Conservation (phyloP, 495 filamentous ascomycete genomes). For the Aspergillus mulundensis region DNA sequence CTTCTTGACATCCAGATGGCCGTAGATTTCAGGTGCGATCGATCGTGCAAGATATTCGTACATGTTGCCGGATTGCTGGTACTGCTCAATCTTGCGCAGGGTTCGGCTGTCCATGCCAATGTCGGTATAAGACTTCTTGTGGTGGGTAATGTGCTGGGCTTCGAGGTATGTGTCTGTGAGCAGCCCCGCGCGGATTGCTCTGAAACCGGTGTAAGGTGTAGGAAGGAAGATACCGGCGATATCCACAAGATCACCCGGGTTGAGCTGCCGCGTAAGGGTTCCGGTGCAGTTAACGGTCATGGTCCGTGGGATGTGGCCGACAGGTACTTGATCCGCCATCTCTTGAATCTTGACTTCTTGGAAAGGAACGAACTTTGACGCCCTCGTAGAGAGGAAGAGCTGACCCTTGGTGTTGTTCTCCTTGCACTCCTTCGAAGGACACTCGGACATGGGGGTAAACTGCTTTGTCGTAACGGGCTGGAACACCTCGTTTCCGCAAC, state of each 20-base stretch:
- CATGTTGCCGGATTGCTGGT: slow-evolving; percentile 77
- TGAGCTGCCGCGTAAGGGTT: slow-evolving; percentile 75
- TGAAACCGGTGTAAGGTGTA: slow-evolving; percentile 96
- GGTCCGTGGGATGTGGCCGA: slow-evolving; percentile 91
- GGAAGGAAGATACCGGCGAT: slow-evolving; percentile 93
- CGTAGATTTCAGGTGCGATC: slow-evolving; percentile 96
- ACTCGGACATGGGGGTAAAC: slow-evolving; percentile 78
- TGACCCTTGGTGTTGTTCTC: slow-evolving; percentile 90
- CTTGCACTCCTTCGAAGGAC: slow-evolving; percentile 82
- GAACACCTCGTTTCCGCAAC: slow-evolving; percentile 95
- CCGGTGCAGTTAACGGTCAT: slow-evolving; percentile 89
- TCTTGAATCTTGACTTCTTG: slow-evolving; percentile 99
- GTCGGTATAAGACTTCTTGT: slow-evolving; percentile 96
- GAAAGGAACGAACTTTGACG: slow-evolving; percentile 95
- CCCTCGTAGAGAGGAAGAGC: slow-evolving; percentile 85
- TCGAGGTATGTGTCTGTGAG: slow-evolving; percentile 96
- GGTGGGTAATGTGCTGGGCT: slow-evolving; percentile 86
- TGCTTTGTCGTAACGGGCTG: slow-evolving; percentile 91
- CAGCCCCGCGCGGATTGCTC: slow-evolving; percentile 90
- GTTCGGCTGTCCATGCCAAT: slow-evolving; percentile 73
- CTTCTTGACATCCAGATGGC: slow-evolving; percentile 96
- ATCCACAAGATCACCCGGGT: slow-evolving; percentile 91
- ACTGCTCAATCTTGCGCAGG: slow-evolving; percentile 73
- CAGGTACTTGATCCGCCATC: slow-evolving; percentile 95
- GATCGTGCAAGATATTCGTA: slow-evolving; percentile 94